Conservation (phyloP, 441 rosid genomes). For the Populus hybrid region DNA sequence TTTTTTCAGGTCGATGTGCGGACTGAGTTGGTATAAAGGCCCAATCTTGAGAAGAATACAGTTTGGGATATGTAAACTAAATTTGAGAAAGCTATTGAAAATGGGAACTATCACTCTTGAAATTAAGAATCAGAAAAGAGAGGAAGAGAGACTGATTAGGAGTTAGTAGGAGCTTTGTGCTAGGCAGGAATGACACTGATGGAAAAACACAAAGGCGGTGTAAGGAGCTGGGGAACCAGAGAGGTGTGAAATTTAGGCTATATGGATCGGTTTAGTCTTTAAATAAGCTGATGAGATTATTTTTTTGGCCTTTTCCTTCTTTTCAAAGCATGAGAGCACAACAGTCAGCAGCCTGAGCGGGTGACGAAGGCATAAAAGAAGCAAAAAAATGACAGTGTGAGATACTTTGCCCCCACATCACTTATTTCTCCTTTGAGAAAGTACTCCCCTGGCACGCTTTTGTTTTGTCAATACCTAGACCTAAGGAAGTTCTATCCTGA, state of each 20-base stretch:
- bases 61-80: background rate
- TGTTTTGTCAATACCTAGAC: background rate
- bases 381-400: background rate
- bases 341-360: background rate
- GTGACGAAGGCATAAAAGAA: background rate
- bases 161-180: background rate
- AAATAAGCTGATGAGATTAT: background rate
- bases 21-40: background rate
- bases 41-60: background rate
- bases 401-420: constrained; percentile 6
- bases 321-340: background rate
- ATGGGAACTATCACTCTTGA: background rate
- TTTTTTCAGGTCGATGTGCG: background rate
- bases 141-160: background rate
- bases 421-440: constrained; percentile 25
- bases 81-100: background rate
- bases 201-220: background rate
- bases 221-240: background rate
- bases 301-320: background rate
- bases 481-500: background rate
- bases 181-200: background rate
- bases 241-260: background rate
- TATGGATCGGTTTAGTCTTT: background rate
- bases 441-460: constrained; percentile 5
- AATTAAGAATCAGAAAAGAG: background rate